Percentiles rank a stretch among this genome's conserved stretches.
phyloP scores from a whole-genome alignment of 208 protist species.

The Angomonas ambiguus region DNA sequence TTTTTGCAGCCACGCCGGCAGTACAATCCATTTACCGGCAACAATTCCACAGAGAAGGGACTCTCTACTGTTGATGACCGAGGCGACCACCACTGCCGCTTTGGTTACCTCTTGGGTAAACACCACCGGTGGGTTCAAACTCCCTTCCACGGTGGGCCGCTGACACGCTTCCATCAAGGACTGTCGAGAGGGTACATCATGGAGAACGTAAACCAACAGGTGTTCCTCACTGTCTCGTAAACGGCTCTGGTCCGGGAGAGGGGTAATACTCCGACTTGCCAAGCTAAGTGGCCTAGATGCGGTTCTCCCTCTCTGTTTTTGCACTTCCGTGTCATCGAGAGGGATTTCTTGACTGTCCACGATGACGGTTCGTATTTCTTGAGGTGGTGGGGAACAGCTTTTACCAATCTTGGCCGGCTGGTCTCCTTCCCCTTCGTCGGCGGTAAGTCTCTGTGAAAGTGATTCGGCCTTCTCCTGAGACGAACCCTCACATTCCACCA shows the following conservation, averaged over 20 bases:
- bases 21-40: conserved; percentile 2
- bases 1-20: background rate
- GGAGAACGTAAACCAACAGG: background rate
- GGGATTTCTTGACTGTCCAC: background rate
- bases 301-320: background rate
- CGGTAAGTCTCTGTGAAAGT: background rate
- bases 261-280: conserved; percentile 2
- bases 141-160: background rate
- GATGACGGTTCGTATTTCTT: background rate
- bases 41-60: background rate
- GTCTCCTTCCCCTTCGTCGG: background rate
- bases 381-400: background rate
- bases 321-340: background rate
- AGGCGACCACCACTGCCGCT: background rate
- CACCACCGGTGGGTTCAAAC: background rate
- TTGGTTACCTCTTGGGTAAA: background rate
- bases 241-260: background rate
- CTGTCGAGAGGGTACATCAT: conserved; percentile 1
- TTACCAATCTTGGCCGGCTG: background rate
- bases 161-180: background rate
- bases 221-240: background rate
- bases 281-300: background rate
- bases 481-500: background rate
- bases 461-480: background rate
- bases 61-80: background rate